phyloP scores from a whole-genome alignment of 164 flowering plant genomes.

The Sextonia rubra region DNA sequence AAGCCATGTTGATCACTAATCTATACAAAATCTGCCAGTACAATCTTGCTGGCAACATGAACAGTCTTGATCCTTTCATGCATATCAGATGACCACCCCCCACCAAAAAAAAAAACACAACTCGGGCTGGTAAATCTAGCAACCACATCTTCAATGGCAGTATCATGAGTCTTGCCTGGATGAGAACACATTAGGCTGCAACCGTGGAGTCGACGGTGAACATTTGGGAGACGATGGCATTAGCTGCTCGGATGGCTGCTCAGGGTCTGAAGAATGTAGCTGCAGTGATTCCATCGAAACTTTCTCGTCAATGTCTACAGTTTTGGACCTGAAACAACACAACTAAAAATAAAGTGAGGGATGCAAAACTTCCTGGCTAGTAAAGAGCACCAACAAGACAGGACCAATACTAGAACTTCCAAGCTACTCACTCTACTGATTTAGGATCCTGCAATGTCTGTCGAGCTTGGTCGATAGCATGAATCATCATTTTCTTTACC shows the following conservation, averaged over 20 bases:
- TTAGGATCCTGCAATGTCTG: not conserved
- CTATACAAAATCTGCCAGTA: not conserved
- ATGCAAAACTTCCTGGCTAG: not conserved
- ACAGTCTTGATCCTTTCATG: not conserved
- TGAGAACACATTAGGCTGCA: no score
- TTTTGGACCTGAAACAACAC: slow-evolving; percentile 3
- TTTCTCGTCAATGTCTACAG: not conserved
- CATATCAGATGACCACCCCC: not conserved
- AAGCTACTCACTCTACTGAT: not conserved
- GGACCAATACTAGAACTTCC: not conserved
- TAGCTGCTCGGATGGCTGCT: not conserved
- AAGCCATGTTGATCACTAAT: not conserved
- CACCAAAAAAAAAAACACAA: not conserved
- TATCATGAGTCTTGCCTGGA: no score
- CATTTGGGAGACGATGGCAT: no score
- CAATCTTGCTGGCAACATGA: not conserved
- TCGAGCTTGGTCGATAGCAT: slow-evolving; percentile 6
- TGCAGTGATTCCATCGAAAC: not conserved
- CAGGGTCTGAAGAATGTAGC: not conserved
- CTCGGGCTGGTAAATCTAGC: not conserved
- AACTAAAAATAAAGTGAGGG: not conserved
- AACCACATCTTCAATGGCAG: no score
- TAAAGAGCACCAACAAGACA: not conserved
- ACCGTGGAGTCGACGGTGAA: no score
- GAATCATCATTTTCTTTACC: slow-evolving; percentile 17